These are phyloP conservation scores for Fusarium torulosum DNA, from an alignment of 2,329 filamentous ascomycete species.

Conservation along the genomic window DNA sequence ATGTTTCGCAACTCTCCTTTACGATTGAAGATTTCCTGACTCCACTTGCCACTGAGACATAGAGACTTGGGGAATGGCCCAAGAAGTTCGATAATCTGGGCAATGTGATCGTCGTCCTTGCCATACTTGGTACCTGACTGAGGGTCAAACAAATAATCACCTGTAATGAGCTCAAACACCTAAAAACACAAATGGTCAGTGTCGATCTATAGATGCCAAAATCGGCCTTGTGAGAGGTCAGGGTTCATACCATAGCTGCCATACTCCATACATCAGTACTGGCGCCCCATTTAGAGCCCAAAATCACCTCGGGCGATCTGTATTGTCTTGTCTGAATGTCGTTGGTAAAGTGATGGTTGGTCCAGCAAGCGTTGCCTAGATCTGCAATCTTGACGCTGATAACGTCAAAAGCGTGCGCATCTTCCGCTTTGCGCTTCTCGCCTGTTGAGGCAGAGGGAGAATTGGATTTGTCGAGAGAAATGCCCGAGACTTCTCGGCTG, in stretches of 20 bases:
- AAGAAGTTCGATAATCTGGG: conserved; percentile 97
- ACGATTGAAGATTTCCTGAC: conserved; percentile 97
- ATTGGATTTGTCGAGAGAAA: conserved; percentile 84
- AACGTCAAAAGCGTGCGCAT: conserved; percentile 72
- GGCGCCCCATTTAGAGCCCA: conserved; percentile 98
- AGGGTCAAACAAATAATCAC: conserved; percentile 97
- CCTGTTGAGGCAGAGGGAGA: conserved; percentile 64
- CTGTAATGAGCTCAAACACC: conserved; percentile 98
- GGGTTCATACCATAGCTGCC: conserved; percentile 88
- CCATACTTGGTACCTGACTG: conserved; percentile 99
- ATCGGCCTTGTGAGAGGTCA: neutral
- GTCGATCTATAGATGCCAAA: neutral
- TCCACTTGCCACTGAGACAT: conserved; percentile 95
- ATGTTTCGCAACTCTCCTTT: conserved; percentile 98
- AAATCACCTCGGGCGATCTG: conserved; percentile 94
- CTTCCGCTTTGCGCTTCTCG: conserved; percentile 73
- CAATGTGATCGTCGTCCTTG: conserved; percentile 99
- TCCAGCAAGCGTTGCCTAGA: conserved; percentile 98
- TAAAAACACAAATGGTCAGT: conserved; percentile 55
- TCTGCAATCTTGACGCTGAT: conserved; percentile 99
- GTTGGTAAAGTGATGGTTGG: conserved; percentile 98
- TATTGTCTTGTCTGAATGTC: conserved; percentile 99
- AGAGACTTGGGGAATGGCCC: conserved; percentile 93
- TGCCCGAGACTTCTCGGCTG: conserved; percentile 92
- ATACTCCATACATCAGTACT: conserved; percentile 99